Conservation (phyloP, 768 basidiomycete species). For the Butyriboletus loyo region DNA sequence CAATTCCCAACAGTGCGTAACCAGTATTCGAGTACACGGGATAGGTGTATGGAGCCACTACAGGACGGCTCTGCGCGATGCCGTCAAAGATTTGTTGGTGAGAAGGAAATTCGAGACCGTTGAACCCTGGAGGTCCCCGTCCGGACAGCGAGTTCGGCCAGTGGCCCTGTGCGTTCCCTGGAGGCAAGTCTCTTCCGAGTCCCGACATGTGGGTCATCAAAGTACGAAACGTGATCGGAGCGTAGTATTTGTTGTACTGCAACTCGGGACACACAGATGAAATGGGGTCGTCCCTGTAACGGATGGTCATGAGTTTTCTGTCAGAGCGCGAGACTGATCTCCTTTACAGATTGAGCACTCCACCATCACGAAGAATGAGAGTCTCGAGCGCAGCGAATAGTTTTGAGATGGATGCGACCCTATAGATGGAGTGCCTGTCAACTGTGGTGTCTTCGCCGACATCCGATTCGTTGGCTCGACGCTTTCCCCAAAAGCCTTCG, state of each 20-base stretch:
- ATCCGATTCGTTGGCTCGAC: constrained; percentile 44
- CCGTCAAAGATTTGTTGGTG: constrained; percentile 34
- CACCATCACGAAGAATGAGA: constrained; percentile 46
- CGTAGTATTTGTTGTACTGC: constrained; percentile 17
- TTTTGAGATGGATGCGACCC: constrained; percentile 52
- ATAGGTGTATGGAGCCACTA: constrained; percentile 42
- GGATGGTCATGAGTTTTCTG: background rate
- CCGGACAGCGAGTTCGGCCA: constrained; percentile 41
- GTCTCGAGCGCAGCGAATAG: constrained; percentile 49
- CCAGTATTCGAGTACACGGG: constrained; percentile 44
- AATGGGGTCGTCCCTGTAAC: constrained; percentile 48
- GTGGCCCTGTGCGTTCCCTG: constrained; percentile 26
- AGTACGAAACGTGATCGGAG: constrained; percentile 38
- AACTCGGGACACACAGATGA: constrained; percentile 27
- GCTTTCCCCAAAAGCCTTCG: constrained; percentile 42
- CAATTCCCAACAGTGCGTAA: constrained; percentile 33
- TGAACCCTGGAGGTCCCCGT: constrained; percentile 26
- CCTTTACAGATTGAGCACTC: constrained; percentile 38
- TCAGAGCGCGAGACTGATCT: background rate
- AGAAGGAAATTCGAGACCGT: constrained; percentile 32
- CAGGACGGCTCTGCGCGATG: constrained; percentile 37
- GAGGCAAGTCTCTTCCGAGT: constrained; percentile 35
- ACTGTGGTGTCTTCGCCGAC: constrained; percentile 21
- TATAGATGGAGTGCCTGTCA: constrained; percentile 46
- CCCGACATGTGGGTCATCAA: constrained; percentile 41